Evolutionary conservation across 2,329 filamentous ascomycete genomes (phyloP), one percentile per base, ranked within the genome.

Genomic region (Cercospora sesami): DNA sequence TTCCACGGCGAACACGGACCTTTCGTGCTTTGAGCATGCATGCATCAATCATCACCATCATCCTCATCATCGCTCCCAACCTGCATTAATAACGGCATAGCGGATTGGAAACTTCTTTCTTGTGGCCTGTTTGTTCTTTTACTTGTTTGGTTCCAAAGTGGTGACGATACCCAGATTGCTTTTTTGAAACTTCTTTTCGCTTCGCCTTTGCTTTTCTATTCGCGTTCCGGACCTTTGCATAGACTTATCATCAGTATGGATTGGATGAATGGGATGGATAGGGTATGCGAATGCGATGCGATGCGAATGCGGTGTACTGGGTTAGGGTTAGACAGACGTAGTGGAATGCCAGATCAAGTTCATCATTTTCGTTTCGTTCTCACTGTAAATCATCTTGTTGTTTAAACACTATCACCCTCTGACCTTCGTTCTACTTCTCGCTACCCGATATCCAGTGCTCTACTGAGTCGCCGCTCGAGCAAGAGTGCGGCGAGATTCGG

Each of bases 151-250:
- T 53, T 66, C 12, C 53, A 60, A 55, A 57, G 42, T 65, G 68
- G 68, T 69, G 68, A 70, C 68, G 68, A 70, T 70, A 70, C 68
- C 68, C 68, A 68, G 68, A 70, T 70, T 68, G 66, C 33, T 68
- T 70, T 68, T 57, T 58, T 63, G 31, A 33, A 55, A 14, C 16
- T 53, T 62, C n/a, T 45, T 68, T 30, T 45, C 45, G 30, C 45
- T 51, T 57, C 23, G 23, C 10, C 61, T 28, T 23, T 23, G 14
- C 1, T 7, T 31, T 66, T 23, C n/a, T 42, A 16, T 21, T 42
- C 39, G 26, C 58, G 58, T 60, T 60, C 30, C 26, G 58, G 14
- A 39, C 16, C 57, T 16, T 60, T 23, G 58, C 58, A 55, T 55
- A 55, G 48, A 55, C 48, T 28, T 55, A 55, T 28, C 23, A n/a